Percentiles rank a stretch among this genome's conserved stretches.
These are phyloP conservation scores for Aschersonia sp. DNA, from an alignment of 2,329 filamentous ascomycete genomes.

Conservation along the genomic window DNA sequence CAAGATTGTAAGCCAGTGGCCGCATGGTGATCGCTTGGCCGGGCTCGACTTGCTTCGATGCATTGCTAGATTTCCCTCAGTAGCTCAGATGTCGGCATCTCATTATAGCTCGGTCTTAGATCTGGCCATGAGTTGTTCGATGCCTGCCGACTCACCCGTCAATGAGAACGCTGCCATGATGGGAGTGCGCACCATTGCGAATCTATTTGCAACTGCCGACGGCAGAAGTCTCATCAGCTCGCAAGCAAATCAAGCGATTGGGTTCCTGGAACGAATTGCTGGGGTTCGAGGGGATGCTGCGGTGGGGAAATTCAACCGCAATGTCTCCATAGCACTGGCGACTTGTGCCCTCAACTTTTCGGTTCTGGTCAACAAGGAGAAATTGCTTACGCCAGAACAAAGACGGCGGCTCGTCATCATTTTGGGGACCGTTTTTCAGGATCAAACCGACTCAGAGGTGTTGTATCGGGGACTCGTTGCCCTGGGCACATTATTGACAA, in stretches of 20 bases:
- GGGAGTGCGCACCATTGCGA: slow-evolving; percentile 65
- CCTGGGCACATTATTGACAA: slow-evolving; percentile 58
- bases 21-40: slow-evolving; percentile 64
- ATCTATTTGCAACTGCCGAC: slow-evolving; percentile 63
- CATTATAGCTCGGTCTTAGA: slow-evolving; percentile 46
- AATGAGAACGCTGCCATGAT: slow-evolving; percentile 81
- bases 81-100: slow-evolving; percentile 44
- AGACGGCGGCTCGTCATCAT: slow-evolving; percentile 38
- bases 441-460: slow-evolving; percentile 65
- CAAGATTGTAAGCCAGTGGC: slow-evolving; percentile 67
- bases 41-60: slow-evolving; percentile 82
- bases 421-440: slow-evolving; percentile 46
- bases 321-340: slow-evolving; percentile 67
- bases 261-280: slow-evolving; percentile 48
- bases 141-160: slow-evolving; percentile 36
- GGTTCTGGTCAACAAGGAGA: slow-evolving; percentile 46
- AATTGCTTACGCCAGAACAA: slow-evolving; percentile 18
- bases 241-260: slow-evolving; percentile 40
- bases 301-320: slow-evolving; percentile 51
- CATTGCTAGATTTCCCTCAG: slow-evolving; percentile 52
- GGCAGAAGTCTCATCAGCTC: slow-evolving; percentile 55
- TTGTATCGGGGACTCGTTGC: slow-evolving; percentile 73
- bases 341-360: slow-evolving; percentile 78
- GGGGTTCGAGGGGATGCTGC: slow-evolving; percentile 30
- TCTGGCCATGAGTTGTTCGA: slow-evolving; percentile 25